Conservation (phyloP, 225 moss, liverwort and hornwort species). For the Pseudoscleropodium purum region DNA sequence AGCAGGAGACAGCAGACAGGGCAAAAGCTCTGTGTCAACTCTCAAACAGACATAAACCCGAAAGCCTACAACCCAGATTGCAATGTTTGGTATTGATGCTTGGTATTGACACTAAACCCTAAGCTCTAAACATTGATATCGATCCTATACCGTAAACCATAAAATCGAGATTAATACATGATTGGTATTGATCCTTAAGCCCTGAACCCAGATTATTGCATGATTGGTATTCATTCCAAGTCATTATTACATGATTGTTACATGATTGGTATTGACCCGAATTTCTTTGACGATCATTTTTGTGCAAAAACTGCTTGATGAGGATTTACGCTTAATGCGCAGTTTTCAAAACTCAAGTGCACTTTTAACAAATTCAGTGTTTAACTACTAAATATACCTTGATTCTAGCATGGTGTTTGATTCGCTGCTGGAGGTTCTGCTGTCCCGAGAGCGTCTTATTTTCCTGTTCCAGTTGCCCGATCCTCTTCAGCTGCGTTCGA, state of each 20-base stretch:
- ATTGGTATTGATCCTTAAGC: background rate
- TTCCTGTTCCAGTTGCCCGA: constrained; percentile 58
- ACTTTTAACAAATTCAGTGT: background rate
- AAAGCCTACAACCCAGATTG: background rate
- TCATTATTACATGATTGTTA: background rate
- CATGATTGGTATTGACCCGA: background rate
- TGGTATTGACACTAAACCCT: background rate
- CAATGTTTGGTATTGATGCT: background rate
- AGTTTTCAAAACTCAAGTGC: background rate
- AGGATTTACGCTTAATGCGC: background rate
- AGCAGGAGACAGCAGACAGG: background rate
- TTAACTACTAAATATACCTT: background rate
- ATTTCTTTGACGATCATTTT: background rate
- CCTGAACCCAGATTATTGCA: background rate
- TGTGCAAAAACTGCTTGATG: background rate
- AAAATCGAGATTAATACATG: background rate
- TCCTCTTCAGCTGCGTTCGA: constrained; percentile 44
- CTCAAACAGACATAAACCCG: background rate
- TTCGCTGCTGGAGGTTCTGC: constrained; percentile 88
- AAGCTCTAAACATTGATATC: background rate
- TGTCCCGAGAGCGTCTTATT: constrained; percentile 73
- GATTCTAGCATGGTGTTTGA: constrained; percentile 85
- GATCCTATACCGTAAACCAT: background rate
- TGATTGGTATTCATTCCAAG: background rate
- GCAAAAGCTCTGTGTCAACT: background rate